These are phyloP conservation scores for Astraeus odoratus DNA, from an alignment of 768 basidiomycete genomes.

Conservation along the genomic window DNA sequence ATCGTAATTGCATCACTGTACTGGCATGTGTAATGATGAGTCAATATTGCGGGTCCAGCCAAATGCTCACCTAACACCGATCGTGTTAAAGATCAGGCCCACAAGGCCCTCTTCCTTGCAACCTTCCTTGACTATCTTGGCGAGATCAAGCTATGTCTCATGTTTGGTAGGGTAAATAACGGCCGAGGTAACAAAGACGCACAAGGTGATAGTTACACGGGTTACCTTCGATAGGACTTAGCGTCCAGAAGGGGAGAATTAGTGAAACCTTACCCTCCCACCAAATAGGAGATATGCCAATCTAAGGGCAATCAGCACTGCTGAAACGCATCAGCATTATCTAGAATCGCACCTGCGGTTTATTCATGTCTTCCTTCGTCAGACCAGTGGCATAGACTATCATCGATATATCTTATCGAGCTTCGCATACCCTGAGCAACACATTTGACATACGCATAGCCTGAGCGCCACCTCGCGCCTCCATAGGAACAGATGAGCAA, in stretches of 20 bases:
- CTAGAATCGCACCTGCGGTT: constrained; percentile 56
- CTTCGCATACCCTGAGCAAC: background rate
- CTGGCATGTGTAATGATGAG: background rate
- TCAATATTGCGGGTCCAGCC: background rate
- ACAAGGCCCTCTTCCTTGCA: constrained; percentile 77
- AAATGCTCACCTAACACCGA: constrained; percentile 65
- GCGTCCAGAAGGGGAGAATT: background rate
- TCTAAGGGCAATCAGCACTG: constrained; percentile 33
- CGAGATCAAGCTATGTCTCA: constrained; percentile 61
- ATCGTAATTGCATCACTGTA: constrained; percentile 80
- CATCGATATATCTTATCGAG: background rate
- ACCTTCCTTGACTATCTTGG: constrained; percentile 73
- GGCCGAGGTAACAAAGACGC: constrained; percentile 15
- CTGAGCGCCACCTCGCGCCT: constrained; percentile 70
- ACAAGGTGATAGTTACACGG: constrained; percentile 83
- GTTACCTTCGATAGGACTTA: constrained; percentile 46
- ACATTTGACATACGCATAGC: constrained; percentile 65
- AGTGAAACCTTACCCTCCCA: constrained; percentile 63
- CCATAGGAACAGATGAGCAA: constrained; percentile 2
- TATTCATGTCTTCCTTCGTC: constrained; percentile 73
- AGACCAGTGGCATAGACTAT: constrained; percentile 72
- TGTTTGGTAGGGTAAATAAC: constrained; percentile 3
- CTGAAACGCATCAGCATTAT: background rate
- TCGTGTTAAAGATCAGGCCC: constrained; percentile 78
- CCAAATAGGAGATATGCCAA: constrained; percentile 86